A percentile compares a stretch with the other conserved stretches of the same genome.
phyloP scores from a whole-genome alignment of 305 asterid species.

The Monarda citriodora region DNA sequence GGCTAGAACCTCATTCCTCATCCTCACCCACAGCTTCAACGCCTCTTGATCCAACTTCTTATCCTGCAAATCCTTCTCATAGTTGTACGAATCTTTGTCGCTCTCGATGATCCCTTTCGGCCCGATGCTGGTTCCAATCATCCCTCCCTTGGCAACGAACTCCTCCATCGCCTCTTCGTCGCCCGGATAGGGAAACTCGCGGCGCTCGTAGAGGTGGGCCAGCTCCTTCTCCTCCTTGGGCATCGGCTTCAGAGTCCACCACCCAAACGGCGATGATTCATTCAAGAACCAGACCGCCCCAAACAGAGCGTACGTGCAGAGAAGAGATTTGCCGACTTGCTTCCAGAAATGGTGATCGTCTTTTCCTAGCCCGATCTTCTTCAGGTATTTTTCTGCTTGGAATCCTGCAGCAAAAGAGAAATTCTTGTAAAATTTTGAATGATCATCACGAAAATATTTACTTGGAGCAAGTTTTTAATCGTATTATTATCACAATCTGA shows the following conservation, averaged over 20 bases:
- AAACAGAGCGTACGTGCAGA: constrained; percentile 70
- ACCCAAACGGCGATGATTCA: constrained; percentile 92
- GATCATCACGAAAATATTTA: background rate
- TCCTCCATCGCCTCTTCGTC: constrained; percentile 91
- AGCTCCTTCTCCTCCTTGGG: constrained; percentile 89
- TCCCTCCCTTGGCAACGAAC: constrained; percentile 84
- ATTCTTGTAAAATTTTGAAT: background rate
- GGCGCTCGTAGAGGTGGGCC: constrained; percentile 84
- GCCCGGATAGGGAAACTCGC: constrained; percentile 82
- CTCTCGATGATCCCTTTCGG: constrained; percentile 79
- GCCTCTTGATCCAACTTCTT: constrained; percentile 87
- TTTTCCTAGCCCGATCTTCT: constrained; percentile 75
- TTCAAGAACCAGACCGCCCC: constrained; percentile 77
- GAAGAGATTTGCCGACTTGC: constrained; percentile 76
- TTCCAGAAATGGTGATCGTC: constrained; percentile 94
- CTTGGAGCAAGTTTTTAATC: background rate
- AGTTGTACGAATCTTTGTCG: constrained; percentile 58
- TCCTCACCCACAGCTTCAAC: constrained; percentile 80
- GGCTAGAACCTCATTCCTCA: constrained; percentile 85
- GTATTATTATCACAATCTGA: background rate
- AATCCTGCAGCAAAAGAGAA: constrained; percentile 24
- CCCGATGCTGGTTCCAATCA: constrained; percentile 90
- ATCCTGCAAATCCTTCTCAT: constrained; percentile 85
- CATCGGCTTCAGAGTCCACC: constrained; percentile 87
- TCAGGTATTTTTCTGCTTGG: constrained; percentile 56